These are phyloP conservation scores for Geotrichum restrictum DNA, from an alignment of 1,139 yeast species.

Conservation along the genomic window DNA sequence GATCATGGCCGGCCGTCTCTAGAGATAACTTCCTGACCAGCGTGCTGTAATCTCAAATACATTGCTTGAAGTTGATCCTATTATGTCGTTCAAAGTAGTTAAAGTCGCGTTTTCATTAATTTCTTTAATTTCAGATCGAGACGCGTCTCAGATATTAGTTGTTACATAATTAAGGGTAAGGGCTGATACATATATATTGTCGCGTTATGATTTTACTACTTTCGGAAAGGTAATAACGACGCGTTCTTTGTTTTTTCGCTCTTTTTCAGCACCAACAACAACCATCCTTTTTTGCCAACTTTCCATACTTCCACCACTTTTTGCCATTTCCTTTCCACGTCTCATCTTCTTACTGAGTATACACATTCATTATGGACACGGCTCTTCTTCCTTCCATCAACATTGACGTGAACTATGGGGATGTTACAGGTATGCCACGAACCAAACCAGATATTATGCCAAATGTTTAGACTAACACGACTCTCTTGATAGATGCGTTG, in stretches of 20 bases:
- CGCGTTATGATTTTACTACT: neutral
- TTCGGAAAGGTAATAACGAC: constrained; percentile 1
- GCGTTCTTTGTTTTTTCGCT: constrained; percentile 7
- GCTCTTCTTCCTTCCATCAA: constrained; percentile 49
- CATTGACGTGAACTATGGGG: constrained; percentile 52
- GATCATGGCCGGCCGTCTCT: too few relatives aligned
- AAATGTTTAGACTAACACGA: constrained; percentile 9
- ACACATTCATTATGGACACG: constrained; percentile 26
- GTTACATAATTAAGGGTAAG: constrained; percentile 3
- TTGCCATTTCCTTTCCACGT: neutral
- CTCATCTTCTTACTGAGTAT: neutral
- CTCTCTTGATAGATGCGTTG: constrained; percentile 23
- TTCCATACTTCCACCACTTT: neutral
- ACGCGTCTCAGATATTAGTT: too few relatives aligned
- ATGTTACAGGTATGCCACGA: constrained; percentile 35
- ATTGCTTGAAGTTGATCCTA: too few relatives aligned
- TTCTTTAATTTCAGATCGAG: too few relatives aligned
- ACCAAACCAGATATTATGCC: too few relatives aligned
- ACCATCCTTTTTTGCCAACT: neutral
- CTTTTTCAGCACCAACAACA: neutral
- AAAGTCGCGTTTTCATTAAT: too few relatives aligned
- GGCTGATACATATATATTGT: neutral
- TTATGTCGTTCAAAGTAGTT: too few relatives aligned
- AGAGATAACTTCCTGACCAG: too few relatives aligned
- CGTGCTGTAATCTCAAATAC: too few relatives aligned